Percentiles rank a stretch among this genome's conserved stretches.
phyloP scores from a whole-genome alignment of 228 moss, liverwort and hornwort genomes.

The Sphagnum magellanicum region DNA sequence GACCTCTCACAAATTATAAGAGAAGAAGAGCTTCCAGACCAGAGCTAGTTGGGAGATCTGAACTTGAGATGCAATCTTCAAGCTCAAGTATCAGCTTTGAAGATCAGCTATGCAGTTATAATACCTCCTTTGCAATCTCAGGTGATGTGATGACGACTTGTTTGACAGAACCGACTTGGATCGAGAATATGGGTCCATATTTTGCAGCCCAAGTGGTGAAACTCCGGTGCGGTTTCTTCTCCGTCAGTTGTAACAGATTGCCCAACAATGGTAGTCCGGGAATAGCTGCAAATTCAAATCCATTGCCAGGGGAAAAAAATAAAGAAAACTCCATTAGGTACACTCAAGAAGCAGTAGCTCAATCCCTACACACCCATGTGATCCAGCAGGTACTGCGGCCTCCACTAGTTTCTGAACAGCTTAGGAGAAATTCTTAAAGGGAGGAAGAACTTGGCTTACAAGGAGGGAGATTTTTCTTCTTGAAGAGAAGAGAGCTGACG shows the following conservation, averaged over 20 bases:
- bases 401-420: background rate
- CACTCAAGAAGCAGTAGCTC: background rate
- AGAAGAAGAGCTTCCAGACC: too few relatives aligned
- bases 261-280: constrained; percentile 67
- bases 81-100: background rate
- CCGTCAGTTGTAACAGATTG: constrained; percentile 64
- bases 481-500: constrained; percentile 11
- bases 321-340: background rate
- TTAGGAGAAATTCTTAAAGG: background rate
- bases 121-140: constrained; percentile 64
- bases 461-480: constrained; percentile 33
- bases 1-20: background rate
- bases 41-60: too few relatives aligned
- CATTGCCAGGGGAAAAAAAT: background rate
- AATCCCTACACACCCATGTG: background rate
- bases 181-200: constrained; percentile 61
- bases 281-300: constrained; percentile 36
- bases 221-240: constrained; percentile 61
- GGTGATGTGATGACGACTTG: constrained; percentile 46
- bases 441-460: constrained; percentile 7
- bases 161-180: constrained; percentile 40
- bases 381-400: background rate
- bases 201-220: constrained; percentile 56
- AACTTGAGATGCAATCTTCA: too few relatives aligned
- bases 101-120: background rate